phyloP scores from a whole-genome alignment of 768 basidiomycete species.

The Suillus occidentalis region DNA sequence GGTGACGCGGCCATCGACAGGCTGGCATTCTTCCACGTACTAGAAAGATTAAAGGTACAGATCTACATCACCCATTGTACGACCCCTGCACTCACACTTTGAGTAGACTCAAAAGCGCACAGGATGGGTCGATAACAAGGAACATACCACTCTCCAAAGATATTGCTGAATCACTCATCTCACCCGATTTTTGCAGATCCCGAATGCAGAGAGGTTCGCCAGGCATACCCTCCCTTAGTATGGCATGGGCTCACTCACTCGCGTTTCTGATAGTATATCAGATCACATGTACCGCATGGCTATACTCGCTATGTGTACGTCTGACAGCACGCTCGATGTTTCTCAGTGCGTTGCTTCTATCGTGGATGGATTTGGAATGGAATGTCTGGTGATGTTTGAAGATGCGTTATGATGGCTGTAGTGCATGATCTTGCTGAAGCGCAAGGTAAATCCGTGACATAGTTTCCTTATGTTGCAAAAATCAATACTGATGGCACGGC shows the following conservation, averaged over 20 bases:
- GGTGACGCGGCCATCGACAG: slow-evolving; percentile 62
- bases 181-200: slow-evolving; percentile 50
- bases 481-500: neutral
- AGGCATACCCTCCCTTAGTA: neutral
- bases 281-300: slow-evolving; percentile 99
- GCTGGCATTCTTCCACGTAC: slow-evolving; percentile 86
- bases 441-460: slow-evolving; percentile 54
- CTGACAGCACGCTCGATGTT: slow-evolving; percentile 69
- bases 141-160: slow-evolving; percentile 1
- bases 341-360: slow-evolving; percentile 54
- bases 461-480: too few species aligned
- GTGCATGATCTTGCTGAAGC: slow-evolving; percentile 98
- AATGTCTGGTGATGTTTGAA: slow-evolving; percentile 21
- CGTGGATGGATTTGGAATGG: neutral
- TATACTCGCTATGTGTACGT: slow-evolving; percentile 84
- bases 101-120: slow-evolving; percentile 89
- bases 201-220: slow-evolving; percentile 74
- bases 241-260: neutral
- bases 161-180: slow-evolving; percentile 7
- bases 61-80: neutral
- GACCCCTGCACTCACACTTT: slow-evolving; percentile 4
- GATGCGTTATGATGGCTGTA: slow-evolving; percentile 86
- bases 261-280: slow-evolving; percentile 60
- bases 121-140: slow-evolving; percentile 87
- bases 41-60: slow-evolving; percentile 85